Evolutionary conservation across 148 eudicot species (phyloP).

Genomic region (Vaccinium macrocarpon): DNA sequence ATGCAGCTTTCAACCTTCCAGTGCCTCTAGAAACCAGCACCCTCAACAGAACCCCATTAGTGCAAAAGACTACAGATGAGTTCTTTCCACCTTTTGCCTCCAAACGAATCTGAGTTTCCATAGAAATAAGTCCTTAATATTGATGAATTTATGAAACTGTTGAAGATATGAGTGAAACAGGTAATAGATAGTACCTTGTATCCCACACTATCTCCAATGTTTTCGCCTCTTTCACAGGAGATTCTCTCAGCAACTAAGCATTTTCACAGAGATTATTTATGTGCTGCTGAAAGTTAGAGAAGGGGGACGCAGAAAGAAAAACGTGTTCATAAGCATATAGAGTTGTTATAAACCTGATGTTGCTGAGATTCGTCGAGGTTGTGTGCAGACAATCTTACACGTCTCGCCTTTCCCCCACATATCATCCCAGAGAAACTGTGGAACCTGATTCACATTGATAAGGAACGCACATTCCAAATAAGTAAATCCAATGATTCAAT

Average conservation of each 20-base stretch:
- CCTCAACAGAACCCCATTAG: constrained; percentile 80
- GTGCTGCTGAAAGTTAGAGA: constrained; percentile 8
- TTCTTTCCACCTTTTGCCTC: constrained; percentile 86
- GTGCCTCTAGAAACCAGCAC: constrained; percentile 56
- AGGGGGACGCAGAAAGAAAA: not conserved
- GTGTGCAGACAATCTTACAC: constrained; percentile 90
- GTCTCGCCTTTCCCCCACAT: constrained; percentile 78
- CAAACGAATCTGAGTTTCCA: constrained; percentile 64
- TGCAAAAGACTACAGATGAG: constrained; percentile 83
- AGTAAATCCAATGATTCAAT: not conserved
- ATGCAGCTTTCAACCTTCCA: constrained; percentile 32
- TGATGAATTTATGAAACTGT: not conserved
- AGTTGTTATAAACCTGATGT: constrained; percentile 53
- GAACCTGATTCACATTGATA: constrained; percentile 55
- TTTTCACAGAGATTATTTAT: constrained; percentile 7
- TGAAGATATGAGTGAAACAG: not conserved
- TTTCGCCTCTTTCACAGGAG: constrained; percentile 83
- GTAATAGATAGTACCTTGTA: constrained; percentile 62
- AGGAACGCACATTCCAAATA: not conserved
- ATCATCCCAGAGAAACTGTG: constrained; percentile 78
- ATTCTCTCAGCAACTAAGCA: constrained; percentile 87
- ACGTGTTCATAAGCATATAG: constrained; percentile 2
- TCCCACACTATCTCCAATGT: constrained; percentile 77
- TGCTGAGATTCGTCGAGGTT: constrained; percentile 94
- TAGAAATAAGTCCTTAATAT: constrained; percentile 3